Evolutionary conservation across 305 asterid species (phyloP).

Genomic region (Rubia peregrina): DNA sequence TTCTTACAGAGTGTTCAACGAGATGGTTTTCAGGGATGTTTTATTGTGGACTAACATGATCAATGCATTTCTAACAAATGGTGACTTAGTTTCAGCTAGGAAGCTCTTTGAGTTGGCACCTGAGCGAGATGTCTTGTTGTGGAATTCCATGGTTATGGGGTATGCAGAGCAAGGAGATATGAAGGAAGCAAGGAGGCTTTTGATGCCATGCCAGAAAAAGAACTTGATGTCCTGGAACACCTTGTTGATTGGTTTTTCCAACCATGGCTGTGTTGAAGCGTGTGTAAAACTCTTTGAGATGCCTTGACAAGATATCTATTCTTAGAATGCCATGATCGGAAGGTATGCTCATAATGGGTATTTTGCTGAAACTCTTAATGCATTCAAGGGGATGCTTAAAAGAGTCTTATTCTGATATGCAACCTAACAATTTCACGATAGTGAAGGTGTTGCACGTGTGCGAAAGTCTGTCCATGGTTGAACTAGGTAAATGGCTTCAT

Average conservation of each 20-base stretch:
- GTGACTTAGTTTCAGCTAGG: constrained; percentile 53
- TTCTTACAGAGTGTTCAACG: constrained; percentile 55
- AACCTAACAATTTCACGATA: constrained; percentile 65
- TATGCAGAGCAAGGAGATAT: constrained; percentile 55
- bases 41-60: constrained; percentile 86
- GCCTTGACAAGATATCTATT: constrained; percentile 54
- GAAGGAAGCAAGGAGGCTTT: constrained; percentile 61
- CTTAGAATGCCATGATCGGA: constrained; percentile 79
- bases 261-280: constrained; percentile 52
- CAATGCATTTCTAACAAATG: constrained; percentile 42
- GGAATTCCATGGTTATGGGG: constrained; percentile 64
- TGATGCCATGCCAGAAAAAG: constrained; percentile 50
- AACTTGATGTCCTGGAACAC: constrained; percentile 76
- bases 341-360: constrained; percentile 51
- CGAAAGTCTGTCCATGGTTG: constrained; percentile 61
- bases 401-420: constrained; percentile 37
- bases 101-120: constrained; percentile 74
- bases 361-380: constrained; percentile 40
- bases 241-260: constrained; percentile 67
- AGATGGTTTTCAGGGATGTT: constrained; percentile 70
- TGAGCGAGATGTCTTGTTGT: constrained; percentile 59
- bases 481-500: constrained; percentile 67
- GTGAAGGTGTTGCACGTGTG: constrained; percentile 63
- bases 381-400: constrained; percentile 51
- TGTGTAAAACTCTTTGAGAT: constrained; percentile 57